Evolutionary conservation across 768 basidiomycete species (phyloP).

Genomic region (Rhodotorula babjevae): DNA sequence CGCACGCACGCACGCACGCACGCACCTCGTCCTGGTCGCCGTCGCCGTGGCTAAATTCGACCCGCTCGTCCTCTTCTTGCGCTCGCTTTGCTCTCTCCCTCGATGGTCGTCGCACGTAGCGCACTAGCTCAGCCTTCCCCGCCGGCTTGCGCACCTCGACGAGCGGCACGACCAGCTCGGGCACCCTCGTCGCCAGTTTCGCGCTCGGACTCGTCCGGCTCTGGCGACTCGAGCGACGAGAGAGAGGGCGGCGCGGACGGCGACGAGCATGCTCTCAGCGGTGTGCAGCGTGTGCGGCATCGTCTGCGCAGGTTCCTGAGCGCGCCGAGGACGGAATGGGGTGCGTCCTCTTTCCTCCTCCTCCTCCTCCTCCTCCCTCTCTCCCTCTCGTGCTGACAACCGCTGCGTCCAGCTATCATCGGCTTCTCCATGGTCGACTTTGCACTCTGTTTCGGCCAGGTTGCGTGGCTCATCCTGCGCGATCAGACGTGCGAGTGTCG

Average conservation of each 20-base stretch:
- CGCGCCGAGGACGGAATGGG: conserved; percentile 1
- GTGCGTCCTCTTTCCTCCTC: background rate
- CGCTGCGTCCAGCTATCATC: background rate
- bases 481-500: conserved; percentile 1
- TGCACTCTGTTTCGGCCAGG: background rate
- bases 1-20: no score
- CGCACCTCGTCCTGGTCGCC: no score
- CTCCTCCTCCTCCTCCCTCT: no score
- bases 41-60: no score
- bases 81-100: no score
- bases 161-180: no score
- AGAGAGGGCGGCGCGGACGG: background rate
- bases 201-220: no score
- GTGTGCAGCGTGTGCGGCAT: background rate
- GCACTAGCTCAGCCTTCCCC: no score
- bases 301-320: background rate
- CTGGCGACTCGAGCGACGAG: background rate
- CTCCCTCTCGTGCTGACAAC: background rate
- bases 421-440: conserved; percentile 6
- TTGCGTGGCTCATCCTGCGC: background rate
- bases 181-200: no score
- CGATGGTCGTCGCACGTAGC: no score
- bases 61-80: no score
- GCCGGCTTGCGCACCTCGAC: no score
- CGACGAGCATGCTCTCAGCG: background rate